Percentiles rank a stretch among this genome's conserved stretches.
Evolutionary conservation across 2,329 filamentous ascomycete species (phyloP).

Genomic region (Penicillium sp.): DNA sequence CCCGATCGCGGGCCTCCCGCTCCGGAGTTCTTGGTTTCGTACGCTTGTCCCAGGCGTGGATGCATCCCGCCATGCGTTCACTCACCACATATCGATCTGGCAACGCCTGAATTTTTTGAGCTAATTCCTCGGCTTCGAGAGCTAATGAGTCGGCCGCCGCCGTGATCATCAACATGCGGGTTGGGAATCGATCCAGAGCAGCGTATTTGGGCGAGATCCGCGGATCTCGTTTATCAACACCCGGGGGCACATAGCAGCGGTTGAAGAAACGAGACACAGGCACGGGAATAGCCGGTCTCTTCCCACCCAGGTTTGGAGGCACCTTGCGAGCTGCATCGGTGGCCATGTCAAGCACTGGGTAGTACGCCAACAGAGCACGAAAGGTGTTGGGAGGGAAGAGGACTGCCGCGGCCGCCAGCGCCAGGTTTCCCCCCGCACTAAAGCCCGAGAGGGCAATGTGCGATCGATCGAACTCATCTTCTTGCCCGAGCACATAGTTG

Average conservation of each 20-base stretch:
- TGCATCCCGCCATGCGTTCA: constrained; percentile 31
- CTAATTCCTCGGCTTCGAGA: constrained; percentile 26
- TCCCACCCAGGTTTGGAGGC: constrained; percentile 15
- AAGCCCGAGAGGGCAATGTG: constrained; percentile 38
- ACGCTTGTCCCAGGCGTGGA: constrained; percentile 39
- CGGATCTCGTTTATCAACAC: constrained; percentile 25
- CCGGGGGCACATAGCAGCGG: constrained; percentile 23
- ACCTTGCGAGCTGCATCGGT: constrained; percentile 15
- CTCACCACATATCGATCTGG: constrained; percentile 21
- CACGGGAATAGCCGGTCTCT: constrained; percentile 18
- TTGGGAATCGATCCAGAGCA: constrained; percentile 22
- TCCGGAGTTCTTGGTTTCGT: constrained; percentile 22
- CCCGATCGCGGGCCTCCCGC: constrained; percentile 27
- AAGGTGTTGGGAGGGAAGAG: constrained; percentile 29
- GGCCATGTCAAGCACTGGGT: constrained; percentile 25
- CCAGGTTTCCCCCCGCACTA: constrained; percentile 41
- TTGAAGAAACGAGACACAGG: constrained; percentile 25
- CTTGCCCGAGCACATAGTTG: constrained; percentile 30
- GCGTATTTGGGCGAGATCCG: constrained; percentile 29
- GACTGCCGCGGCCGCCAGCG: constrained; percentile 27
- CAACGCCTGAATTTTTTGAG: constrained; percentile 17
- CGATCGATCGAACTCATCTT: constrained; percentile 29
- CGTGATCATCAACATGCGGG: constrained; percentile 28
- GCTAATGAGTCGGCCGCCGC: constrained; percentile 26
- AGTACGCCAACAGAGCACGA: constrained; percentile 29